Evolutionary conservation across 108 stramenopile species (phyloP).

Genomic region (Cyclostephanos invisitatus): DNA sequence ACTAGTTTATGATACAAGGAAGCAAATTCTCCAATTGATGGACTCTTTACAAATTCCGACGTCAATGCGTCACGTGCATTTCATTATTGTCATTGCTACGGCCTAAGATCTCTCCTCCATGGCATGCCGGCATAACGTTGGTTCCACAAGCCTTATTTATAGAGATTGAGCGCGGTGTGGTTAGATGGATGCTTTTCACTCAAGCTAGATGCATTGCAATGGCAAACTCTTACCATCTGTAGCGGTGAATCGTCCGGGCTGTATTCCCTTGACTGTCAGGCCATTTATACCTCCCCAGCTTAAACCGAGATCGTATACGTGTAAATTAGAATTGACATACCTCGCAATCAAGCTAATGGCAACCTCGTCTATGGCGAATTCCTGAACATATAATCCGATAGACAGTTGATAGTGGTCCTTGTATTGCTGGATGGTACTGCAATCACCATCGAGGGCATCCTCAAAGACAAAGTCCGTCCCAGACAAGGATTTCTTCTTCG

Average conservation of each 20-base stretch:
- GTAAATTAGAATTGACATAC: conserved; percentile 66
- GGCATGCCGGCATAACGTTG: conserved; percentile 53
- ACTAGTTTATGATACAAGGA: too few species aligned
- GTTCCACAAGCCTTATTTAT: conserved; percentile 73
- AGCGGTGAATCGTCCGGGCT: conserved; percentile 74
- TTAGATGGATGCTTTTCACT: neutral
- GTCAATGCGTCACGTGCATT: neutral
- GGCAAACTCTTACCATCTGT: conserved; percentile 53
- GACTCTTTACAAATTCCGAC: too few species aligned
- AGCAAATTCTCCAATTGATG: too few species aligned
- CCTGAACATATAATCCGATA: conserved; percentile 84
- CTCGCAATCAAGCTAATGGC: conserved; percentile 65
- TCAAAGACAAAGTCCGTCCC: conserved; percentile 38
- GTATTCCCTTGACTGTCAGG: conserved; percentile 74
- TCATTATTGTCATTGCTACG: neutral
- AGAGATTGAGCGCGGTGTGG: neutral
- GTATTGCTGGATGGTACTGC: conserved; percentile 74
- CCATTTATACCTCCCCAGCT: conserved; percentile 90
- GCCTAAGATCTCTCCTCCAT: conserved; percentile 41
- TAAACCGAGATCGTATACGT: conserved; percentile 74
- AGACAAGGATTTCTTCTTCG: conserved; percentile 23
- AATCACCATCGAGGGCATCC: conserved; percentile 12
- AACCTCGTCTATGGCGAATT: conserved; percentile 85
- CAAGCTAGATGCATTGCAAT: neutral
- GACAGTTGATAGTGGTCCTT: conserved; percentile 66